Percentiles rank a stretch among this genome's conserved stretches.
Conservation (phyloP, 306 rosid genomes). For the Canavalia ensiformis region DNA sequence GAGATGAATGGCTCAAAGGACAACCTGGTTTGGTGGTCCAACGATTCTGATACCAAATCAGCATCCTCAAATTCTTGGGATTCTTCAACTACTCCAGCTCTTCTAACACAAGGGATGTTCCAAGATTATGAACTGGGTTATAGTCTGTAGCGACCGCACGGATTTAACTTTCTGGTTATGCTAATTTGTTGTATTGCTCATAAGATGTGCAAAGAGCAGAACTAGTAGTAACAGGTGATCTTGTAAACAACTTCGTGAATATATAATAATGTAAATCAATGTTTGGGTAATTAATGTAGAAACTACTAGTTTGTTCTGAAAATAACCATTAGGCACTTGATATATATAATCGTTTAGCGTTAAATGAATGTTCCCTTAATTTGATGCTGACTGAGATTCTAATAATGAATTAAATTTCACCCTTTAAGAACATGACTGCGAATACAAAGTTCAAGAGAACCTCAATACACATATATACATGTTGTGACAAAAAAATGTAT, state of each 20-base stretch:
- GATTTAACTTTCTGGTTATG: slow-evolving; percentile 38
- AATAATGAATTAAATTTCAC: not conserved
- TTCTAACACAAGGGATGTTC: slow-evolving; percentile 65
- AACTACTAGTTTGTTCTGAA: slow-evolving; percentile 32
- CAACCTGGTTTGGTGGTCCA: slow-evolving; percentile 79
- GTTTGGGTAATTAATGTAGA: slow-evolving; percentile 39
- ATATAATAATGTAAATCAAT: slow-evolving; percentile 57
- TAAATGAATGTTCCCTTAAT: not conserved
- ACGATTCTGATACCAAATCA: slow-evolving; percentile 69
- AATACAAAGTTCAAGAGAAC: not conserved
- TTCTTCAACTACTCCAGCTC: slow-evolving; percentile 66
- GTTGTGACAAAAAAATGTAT: not conserved
- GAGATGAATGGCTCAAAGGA: slow-evolving; percentile 73
- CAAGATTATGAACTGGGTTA: slow-evolving; percentile 84
- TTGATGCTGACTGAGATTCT: slow-evolving; percentile 15
- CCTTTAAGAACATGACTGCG: not conserved
- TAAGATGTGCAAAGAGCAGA: slow-evolving; percentile 53
- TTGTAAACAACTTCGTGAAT: slow-evolving; percentile 76
- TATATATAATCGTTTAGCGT: not conserved
- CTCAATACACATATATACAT: not conserved
- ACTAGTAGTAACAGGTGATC: slow-evolving; percentile 36
- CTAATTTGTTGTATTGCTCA: slow-evolving; percentile 52
- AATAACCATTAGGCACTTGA: not conserved
- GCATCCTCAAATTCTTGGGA: slow-evolving; percentile 82
- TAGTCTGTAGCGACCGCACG: slow-evolving; percentile 53